These are phyloP conservation scores for Leishmania turanica DNA, from an alignment of 208 protist species.

Conservation along the genomic window DNA sequence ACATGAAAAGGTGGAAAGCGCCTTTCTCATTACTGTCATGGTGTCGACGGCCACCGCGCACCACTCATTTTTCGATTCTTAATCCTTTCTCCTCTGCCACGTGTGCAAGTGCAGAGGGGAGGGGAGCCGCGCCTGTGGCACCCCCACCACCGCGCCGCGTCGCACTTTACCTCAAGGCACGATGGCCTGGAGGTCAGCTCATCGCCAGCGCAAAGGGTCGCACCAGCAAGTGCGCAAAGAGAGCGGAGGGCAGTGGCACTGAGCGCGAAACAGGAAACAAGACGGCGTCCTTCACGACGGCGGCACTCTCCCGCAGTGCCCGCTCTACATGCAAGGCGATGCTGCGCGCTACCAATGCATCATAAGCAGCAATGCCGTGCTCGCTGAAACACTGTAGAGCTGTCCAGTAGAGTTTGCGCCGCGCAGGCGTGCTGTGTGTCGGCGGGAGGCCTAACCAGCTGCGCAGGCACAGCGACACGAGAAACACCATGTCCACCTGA, in stretches of 20 bases:
- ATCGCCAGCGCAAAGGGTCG: constrained; percentile 30
- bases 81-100: neutral
- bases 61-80: neutral
- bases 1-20: neutral
- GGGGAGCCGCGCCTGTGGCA: neutral
- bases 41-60: neutral
- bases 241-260: constrained; percentile 31
- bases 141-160: neutral
- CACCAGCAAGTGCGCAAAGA: constrained; percentile 36
- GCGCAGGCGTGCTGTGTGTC: constrained; percentile 26
- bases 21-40: neutral
- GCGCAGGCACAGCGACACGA: constrained; percentile 47
- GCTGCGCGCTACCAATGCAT: constrained; percentile 31
- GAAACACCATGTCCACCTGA: constrained; percentile 50
- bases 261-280: constrained; percentile 20
- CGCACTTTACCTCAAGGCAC: neutral
- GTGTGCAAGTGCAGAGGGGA: neutral
- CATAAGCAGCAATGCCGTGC: constrained; percentile 25
- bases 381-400: constrained; percentile 33
- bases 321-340: constrained; percentile 30
- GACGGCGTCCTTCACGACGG: constrained; percentile 11
- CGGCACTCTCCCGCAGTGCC: constrained; percentile 15
- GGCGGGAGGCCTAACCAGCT: constrained; percentile 42
- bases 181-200: neutral
- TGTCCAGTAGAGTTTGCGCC: constrained; percentile 25